Evolutionary conservation across 2,329 filamentous ascomycete genomes (phyloP).

Genomic region (Penicillium sp.): DNA sequence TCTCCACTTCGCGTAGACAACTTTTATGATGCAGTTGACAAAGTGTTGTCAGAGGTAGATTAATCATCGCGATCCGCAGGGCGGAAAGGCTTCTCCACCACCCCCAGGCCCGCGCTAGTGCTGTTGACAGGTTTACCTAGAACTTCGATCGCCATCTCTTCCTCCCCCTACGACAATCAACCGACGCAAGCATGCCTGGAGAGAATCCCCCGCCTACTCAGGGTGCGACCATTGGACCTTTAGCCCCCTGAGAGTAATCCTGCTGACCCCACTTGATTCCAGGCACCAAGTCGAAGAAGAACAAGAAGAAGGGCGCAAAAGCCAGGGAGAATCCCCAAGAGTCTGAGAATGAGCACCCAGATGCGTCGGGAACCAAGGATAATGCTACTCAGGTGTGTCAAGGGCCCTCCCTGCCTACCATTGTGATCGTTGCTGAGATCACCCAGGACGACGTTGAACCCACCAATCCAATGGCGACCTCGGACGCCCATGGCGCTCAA

Average conservation of each 20-base stretch:
- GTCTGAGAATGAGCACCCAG: conserved; percentile 22
- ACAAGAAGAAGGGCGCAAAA: conserved; percentile 56
- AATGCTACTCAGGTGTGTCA: conserved; percentile 26
- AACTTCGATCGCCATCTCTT: conserved; percentile 14
- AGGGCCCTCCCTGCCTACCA: not conserved
- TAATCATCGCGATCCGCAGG: conserved; percentile 14
- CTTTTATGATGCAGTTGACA: not conserved
- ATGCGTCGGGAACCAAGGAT: conserved; percentile 22
- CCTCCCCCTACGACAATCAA: conserved; percentile 2
- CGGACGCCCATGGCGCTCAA: conserved; percentile 34
- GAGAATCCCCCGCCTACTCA: conserved; percentile 20
- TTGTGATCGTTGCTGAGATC: conserved; percentile 18
- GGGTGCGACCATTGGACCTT: conserved; percentile 19
- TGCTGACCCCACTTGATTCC: conserved; percentile 19
- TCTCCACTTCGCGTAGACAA: not conserved
- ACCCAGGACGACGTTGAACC: conserved; percentile 18
- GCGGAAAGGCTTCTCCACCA: conserved; percentile 14
- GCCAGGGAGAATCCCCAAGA: conserved; percentile 35
- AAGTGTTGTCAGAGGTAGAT: conserved; percentile 33
- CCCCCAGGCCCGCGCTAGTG: conserved; percentile 26
- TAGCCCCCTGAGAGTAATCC: conserved; percentile 1
- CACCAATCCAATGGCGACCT: conserved; percentile 10
- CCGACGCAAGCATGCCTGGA: conserved; percentile 21
- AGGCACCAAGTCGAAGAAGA: conserved; percentile 56
- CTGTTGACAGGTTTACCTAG: conserved; percentile 34